Conservation (phyloP, 2,329 filamentous ascomycete genomes). For the Fusarium stilboides region DNA sequence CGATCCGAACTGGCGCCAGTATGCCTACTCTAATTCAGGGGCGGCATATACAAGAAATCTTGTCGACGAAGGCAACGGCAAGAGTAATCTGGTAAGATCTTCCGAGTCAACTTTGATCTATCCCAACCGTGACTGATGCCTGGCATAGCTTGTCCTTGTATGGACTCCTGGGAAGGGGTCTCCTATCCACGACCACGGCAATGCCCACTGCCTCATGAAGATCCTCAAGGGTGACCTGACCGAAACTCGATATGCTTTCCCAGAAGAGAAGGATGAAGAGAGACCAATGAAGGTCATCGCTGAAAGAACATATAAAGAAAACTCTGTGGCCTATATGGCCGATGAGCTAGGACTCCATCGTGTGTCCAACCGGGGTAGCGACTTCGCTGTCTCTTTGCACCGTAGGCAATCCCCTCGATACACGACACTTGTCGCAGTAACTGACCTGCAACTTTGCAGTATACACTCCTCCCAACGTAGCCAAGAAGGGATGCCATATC, state of each 20-base stretch:
- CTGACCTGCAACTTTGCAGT: conserved; percentile 63
- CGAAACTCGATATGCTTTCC: conserved; percentile 87
- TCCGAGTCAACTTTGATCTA: conserved; percentile 20
- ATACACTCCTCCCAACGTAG: conserved; percentile 92
- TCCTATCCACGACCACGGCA: conserved; percentile 89
- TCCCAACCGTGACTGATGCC: conserved; percentile 35
- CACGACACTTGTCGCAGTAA: conserved; percentile 52
- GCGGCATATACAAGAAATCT: conserved; percentile 85
- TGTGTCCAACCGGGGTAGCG: conserved; percentile 81
- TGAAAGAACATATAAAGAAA: conserved; percentile 76
- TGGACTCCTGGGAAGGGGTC: conserved; percentile 89
- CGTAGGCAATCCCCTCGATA: conserved; percentile 59
- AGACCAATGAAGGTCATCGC: conserved; percentile 75
- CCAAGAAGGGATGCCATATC: conserved; percentile 83
- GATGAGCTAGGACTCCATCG: conserved; percentile 90
- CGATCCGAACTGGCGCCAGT: conserved; percentile 79
- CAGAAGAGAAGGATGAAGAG: conserved; percentile 63
- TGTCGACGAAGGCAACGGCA: conserved; percentile 89
- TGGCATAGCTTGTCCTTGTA: conserved; percentile 81
- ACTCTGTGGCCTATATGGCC: conserved; percentile 91
- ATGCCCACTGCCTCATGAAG: conserved; percentile 95
- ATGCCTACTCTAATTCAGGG: conserved; percentile 80
- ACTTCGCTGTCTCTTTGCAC: conserved; percentile 89
- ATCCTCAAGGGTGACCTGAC: conserved; percentile 83
- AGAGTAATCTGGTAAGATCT: conserved; percentile 77